Base-by-base conservation (phyloP, 306 rosid species). In the Corylus avellana region DNA sequence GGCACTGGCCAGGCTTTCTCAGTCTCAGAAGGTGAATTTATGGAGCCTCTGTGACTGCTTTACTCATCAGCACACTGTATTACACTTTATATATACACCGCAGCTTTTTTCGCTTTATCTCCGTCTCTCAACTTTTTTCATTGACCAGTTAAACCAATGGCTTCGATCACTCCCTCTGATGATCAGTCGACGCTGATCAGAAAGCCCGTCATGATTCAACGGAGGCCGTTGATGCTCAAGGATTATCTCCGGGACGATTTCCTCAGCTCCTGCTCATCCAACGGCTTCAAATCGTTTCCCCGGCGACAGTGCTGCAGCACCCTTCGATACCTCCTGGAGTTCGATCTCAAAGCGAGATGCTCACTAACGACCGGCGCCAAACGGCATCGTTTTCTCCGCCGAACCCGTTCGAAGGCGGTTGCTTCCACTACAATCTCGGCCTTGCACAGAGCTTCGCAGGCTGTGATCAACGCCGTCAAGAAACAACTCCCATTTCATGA, bases 221-320 rank as follows among this genome's bases (percentile, higher is more conserved):
- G 63, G 25, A 70, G 13, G 53, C 80, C 83, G 32, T 47, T 87
- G 72, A 77, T 90, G 82, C 92, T 91, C 4, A 94, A 90, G 66
- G 98, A 92, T 78, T 91, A 76, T 37, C 92, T 94, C 2, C 78
- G 78, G 53, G 97, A 94, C 57, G 96, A 94, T 71, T 73, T 87
- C 2, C 79, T 88, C 1, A 80, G 97, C 48, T 94, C 98, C 5
- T 87, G 90, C 76, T 91, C 98, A 74, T 92, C 98, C 54, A 88
- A 77, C 85, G 95, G 95, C 48, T 92, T 92, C 90, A 89, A 86
- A 74, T 90, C 97, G 11, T 80, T 94, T 25, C 94, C 97, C 0
- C 91, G 97, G 32, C 81, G 91, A 46, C 92, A 85, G 56, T 94
- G 96, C 89, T 91, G 97, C 91, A 62, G 88, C 42, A 81, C 82